Conservation (phyloP, 306 rosid species). For the Gleditsia sinensis region DNA sequence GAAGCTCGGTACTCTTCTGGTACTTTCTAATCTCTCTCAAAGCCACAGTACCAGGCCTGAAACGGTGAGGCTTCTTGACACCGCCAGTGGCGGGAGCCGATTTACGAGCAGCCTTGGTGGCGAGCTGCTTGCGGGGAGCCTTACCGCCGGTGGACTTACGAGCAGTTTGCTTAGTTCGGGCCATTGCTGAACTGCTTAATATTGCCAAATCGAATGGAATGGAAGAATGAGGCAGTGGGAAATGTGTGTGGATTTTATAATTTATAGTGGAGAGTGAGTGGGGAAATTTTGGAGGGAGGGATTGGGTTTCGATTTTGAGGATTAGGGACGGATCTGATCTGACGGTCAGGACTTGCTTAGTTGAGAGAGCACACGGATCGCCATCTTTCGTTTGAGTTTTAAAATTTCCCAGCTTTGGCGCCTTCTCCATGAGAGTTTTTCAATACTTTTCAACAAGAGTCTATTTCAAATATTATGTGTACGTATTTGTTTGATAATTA, state of each 20-base stretch:
- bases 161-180: constrained; percentile 21
- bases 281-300: not conserved
- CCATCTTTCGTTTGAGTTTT: not conserved
- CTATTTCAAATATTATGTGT: no score
- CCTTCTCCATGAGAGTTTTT: not conserved
- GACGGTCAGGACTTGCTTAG: not conserved
- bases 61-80: constrained; percentile 25
- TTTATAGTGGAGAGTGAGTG: not conserved
- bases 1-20: constrained; percentile 32
- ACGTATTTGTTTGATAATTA: no score
- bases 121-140: constrained; percentile 26
- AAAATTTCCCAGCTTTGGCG: not conserved
- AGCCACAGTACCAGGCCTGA: constrained; percentile 21
- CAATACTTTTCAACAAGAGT: no score
- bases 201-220: not conserved
- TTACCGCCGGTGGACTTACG: constrained; percentile 21
- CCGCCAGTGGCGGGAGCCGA: constrained; percentile 20
- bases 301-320: not conserved
- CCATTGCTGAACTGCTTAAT: not conserved
- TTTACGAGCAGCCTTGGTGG: constrained; percentile 10
- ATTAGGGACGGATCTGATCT: not conserved
- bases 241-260: not conserved
- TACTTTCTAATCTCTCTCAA: constrained; percentile 33
- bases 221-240: not conserved
- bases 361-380: not conserved